Conservation (phyloP, 2,329 filamentous ascomycete species). For the Diaporthe amygdali region DNA sequence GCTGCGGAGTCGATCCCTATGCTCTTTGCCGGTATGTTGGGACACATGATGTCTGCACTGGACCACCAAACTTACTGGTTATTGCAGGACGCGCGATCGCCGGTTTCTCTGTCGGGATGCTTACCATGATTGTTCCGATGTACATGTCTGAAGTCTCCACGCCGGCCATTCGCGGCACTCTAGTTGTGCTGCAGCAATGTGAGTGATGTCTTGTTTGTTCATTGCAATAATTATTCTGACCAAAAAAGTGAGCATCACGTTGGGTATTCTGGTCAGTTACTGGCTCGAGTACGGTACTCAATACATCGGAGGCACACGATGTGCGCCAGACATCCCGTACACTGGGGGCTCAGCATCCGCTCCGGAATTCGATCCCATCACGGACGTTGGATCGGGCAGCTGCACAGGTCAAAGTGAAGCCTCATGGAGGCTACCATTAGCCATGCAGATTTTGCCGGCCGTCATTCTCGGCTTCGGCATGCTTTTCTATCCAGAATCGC, state of each 20-base stretch:
- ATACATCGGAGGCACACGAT: slow-evolving; percentile 49
- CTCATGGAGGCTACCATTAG: slow-evolving; percentile 54
- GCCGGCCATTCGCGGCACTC: slow-evolving; percentile 30
- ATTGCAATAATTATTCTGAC: neutral
- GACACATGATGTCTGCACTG: neutral
- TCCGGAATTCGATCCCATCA: slow-evolving; percentile 47
- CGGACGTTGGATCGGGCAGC: slow-evolving; percentile 44
- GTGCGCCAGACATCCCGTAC: slow-evolving; percentile 51
- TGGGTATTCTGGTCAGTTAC: slow-evolving; percentile 48
- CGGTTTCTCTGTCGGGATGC: slow-evolving; percentile 48
- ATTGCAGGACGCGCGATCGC: slow-evolving; percentile 49
- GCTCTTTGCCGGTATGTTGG: slow-evolving; percentile 15
- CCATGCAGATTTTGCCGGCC: slow-evolving; percentile 59
- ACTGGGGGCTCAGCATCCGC: slow-evolving; percentile 44
- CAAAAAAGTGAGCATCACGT: slow-evolving; percentile 41
- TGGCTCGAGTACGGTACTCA: slow-evolving; percentile 49
- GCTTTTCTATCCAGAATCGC: slow-evolving; percentile 52
- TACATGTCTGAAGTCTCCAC: slow-evolving; percentile 33
- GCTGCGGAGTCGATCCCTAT: slow-evolving; percentile 43
- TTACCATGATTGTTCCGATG: slow-evolving; percentile 38
- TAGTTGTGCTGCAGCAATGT: slow-evolving; percentile 29
- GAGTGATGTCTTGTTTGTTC: neutral
- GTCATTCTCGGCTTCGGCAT: slow-evolving; percentile 60
- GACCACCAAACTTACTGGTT: slow-evolving; percentile 31
- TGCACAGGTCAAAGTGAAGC: slow-evolving; percentile 50